Conservation (phyloP, 2,329 filamentous ascomycete species). For the Elsinoe ampelina region DNA sequence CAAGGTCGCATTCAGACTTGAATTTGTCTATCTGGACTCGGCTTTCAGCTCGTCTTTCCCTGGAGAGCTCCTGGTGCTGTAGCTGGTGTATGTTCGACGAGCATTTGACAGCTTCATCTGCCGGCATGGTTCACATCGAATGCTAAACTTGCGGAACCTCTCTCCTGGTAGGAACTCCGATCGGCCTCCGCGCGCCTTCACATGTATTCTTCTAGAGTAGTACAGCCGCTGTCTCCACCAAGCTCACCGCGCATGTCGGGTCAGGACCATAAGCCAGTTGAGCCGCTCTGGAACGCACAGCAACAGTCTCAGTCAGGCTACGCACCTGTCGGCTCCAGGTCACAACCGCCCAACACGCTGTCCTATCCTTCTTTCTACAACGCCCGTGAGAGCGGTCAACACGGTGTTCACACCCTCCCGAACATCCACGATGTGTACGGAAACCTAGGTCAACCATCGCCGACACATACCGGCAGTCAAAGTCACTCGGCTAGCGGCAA, state of each 20-base stretch:
- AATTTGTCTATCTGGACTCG: not conserved
- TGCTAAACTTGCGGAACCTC: not conserved
- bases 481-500: conserved; percentile 15
- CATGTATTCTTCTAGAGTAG: conserved; percentile 19
- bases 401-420: conserved; percentile 8
- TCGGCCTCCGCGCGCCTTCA: conserved; percentile 11
- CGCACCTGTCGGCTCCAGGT: conserved; percentile 23
- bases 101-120: not conserved
- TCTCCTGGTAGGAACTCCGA: conserved; percentile 5
- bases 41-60: not conserved
- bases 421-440: conserved; percentile 24
- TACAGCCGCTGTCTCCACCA: conserved; percentile 41
- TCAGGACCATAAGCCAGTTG: conserved; percentile 34
- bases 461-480: conserved; percentile 17
- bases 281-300: conserved; percentile 36
- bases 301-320: conserved; percentile 27
- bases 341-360: conserved; percentile 27
- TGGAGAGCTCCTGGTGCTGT: not conserved
- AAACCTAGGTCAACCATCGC: not conserved
- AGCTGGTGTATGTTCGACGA: not conserved
- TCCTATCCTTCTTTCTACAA: conserved; percentile 28
- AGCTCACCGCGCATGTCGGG: conserved; percentile 44
- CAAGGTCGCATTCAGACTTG: too few species aligned
- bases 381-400: conserved; percentile 15
- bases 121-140: conserved; percentile 2